These are phyloP conservation scores for Curvularia hawaiiensis DNA, from an alignment of 2,329 filamentous ascomycete genomes.

Conservation along the genomic window DNA sequence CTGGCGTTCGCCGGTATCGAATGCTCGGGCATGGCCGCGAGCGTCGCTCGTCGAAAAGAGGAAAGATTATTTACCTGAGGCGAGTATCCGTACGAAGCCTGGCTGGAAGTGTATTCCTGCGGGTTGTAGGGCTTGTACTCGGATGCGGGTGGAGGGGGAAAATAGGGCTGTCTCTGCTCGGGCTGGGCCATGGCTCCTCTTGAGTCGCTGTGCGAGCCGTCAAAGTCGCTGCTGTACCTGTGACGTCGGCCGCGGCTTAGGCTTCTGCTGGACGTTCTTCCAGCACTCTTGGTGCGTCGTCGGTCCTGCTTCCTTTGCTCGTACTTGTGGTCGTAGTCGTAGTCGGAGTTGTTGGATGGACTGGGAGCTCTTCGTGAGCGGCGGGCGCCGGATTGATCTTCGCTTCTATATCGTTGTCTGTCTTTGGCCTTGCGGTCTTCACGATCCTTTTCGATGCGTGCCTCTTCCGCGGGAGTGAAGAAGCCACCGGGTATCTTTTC, in stretches of 20 bases:
- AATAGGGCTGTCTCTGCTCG: conserved; percentile 37
- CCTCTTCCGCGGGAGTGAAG: conserved; percentile 42
- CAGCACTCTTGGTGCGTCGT: conserved; percentile 36
- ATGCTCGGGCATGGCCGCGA: conserved; percentile 29
- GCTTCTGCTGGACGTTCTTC: conserved; percentile 31
- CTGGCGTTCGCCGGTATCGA: conserved; percentile 27
- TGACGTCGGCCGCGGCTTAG: conserved; percentile 37
- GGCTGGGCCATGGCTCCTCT: conserved; percentile 33
- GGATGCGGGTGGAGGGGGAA: conserved; percentile 40
- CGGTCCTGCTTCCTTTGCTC: conserved; percentile 31
- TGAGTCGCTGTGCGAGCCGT: conserved; percentile 31
- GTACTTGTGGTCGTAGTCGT: conserved; percentile 37
- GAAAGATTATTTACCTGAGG: conserved; percentile 45
- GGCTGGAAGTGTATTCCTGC: conserved; percentile 38
- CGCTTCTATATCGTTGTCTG: conserved; percentile 22
- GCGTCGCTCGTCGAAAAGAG: conserved; percentile 38
- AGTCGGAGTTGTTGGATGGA: conserved; percentile 35
- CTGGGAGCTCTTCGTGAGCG: conserved; percentile 35
- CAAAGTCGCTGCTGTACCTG: conserved; percentile 29
- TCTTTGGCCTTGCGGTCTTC: conserved; percentile 18
- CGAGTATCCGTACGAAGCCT: conserved; percentile 35
- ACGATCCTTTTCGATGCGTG: conserved; percentile 26
- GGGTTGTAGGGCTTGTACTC: conserved; percentile 46
- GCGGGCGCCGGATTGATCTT: conserved; percentile 23
- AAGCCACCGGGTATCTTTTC: conserved; percentile 46